These are phyloP conservation scores for Linanthus parryae DNA, from an alignment of 148 eudicot species.

Conservation along the genomic window DNA sequence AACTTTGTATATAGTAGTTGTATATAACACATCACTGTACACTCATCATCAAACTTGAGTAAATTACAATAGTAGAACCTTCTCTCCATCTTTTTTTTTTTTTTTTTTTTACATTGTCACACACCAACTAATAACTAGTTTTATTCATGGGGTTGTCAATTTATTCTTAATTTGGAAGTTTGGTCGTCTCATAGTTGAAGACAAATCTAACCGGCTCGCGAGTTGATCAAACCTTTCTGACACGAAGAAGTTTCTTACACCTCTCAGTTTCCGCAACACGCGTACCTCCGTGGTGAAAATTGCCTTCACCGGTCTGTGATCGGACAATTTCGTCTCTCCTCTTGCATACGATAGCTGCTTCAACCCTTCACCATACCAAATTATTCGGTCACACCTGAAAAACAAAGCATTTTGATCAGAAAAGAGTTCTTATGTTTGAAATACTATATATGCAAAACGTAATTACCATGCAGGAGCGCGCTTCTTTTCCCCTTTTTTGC, in stretches of 20 bases:
- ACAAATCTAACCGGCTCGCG: neutral
- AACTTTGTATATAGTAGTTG: too few species aligned
- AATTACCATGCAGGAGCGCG: constrained; percentile 48
- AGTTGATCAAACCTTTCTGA: neutral
- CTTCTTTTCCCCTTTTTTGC: constrained; percentile 25
- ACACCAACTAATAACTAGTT: neutral
- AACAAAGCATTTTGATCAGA: neutral
- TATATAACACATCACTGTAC: constrained; percentile 9
- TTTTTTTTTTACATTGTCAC: neutral
- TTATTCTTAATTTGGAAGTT: neutral
- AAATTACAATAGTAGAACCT: neutral
- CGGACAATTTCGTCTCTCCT: constrained; percentile 36
- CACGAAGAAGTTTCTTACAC: constrained; percentile 6
- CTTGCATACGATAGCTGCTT: constrained; percentile 31
- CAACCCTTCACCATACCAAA: constrained; percentile 37
- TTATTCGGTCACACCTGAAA: constrained; percentile 46
- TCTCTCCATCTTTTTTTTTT: neutral
- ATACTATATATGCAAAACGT: neutral
- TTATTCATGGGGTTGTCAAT: neutral
- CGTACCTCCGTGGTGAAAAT: constrained; percentile 19
- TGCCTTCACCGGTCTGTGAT: constrained; percentile 48
- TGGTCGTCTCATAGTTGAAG: neutral
- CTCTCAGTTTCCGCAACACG: constrained; percentile 9
- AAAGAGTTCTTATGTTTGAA: neutral
- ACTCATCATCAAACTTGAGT: constrained; percentile 6